phyloP scores from a whole-genome alignment of 148 eudicot genomes.

The Cornus florida region DNA sequence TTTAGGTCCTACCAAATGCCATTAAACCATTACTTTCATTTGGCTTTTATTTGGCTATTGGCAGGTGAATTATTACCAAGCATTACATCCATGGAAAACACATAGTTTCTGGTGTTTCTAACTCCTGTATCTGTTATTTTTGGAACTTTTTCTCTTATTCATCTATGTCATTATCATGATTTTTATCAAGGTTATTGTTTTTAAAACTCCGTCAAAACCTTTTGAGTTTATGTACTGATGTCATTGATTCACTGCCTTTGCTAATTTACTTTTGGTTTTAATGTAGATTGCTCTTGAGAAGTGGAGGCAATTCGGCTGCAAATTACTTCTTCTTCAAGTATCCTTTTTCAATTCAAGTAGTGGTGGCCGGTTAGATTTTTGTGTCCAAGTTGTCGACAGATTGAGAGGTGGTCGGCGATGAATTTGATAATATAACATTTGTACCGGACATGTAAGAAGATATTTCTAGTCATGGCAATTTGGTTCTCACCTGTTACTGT shows the following conservation, averaged over 20 bases:
- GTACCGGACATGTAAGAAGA: not conserved
- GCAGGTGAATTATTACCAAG: conserved; percentile 14
- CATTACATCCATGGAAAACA: conserved; percentile 2
- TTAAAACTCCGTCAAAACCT: not conserved
- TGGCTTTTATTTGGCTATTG: conserved; percentile 9
- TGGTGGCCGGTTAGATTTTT: conserved; percentile 7
- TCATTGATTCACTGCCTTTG: not conserved
- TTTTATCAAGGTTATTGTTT: conserved; percentile 6
- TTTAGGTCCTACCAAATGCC: not conserved
- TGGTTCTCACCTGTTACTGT: not conserved
- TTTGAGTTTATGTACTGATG: not conserved
- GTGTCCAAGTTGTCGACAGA: not conserved
- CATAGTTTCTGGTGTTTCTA: conserved; percentile 8
- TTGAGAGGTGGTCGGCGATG: not conserved
- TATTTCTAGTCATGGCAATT: not conserved
- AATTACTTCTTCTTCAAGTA: not conserved
- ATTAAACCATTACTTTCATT: conserved; percentile 1
- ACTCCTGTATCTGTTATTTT: not conserved
- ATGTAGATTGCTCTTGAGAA: conserved; percentile 11
- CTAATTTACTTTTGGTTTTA: not conserved
- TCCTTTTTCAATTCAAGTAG: not conserved
- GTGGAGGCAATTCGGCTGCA: not conserved
- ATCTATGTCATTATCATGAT: conserved; percentile 15
- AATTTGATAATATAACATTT: not conserved
- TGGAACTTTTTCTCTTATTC: conserved; percentile 1